Base-by-base conservation (phyloP, 495 filamentous ascomycete genomes). In the Pyrenula massariospora region DNA sequence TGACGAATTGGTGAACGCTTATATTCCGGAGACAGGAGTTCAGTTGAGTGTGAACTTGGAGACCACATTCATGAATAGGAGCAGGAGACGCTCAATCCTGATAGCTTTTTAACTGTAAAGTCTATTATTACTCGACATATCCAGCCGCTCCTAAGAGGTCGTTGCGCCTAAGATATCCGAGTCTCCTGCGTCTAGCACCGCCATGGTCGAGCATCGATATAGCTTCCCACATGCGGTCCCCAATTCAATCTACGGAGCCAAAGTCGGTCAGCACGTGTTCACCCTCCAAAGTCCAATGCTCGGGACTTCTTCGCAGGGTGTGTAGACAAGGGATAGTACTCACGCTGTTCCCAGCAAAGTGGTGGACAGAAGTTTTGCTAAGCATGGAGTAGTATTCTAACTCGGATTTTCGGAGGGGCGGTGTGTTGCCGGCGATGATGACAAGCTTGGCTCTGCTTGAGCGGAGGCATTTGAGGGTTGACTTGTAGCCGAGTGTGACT, bases 341-440 rank as follows among this genome's bases (percentile, higher is more conserved):
- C 84, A 96, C 91, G 83, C 96, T 96, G 83, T 93, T 95, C 57
- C 92, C 93, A 60, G 80, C 81, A 77, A 95, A 96, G 79, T 97
- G 31, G 15, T 42, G 31, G 65, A 96, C 90, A 51, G 86, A 83
- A 65, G 86, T 88, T 81, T 97, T 96, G 66, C 85, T 83, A 59
- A 96, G 77, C 90, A 95, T 95, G 67, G 86, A 84, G 77, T 92
- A 92, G 73, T 83, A 68, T 75, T 96, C 92, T 59, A 96, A 83
- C 81, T 96, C 92, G 63, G 80, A 85, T 85, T 96, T 96, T 69
- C 90, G 81, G 56, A 98, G 85, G 65, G 93, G 91, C 66, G 93
- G 93, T 59, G 89, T 94, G 81, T 98, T 96, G 75, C 87, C 89
- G 59, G 89, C 85, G 66, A 93, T 90, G 67, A 54, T 79, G 64